A percentile compares a stretch with the other conserved stretches of the same genome.
Evolutionary conservation across 768 basidiomycete species (phyloP).

Genomic region (Lactifluus rugatus): DNA sequence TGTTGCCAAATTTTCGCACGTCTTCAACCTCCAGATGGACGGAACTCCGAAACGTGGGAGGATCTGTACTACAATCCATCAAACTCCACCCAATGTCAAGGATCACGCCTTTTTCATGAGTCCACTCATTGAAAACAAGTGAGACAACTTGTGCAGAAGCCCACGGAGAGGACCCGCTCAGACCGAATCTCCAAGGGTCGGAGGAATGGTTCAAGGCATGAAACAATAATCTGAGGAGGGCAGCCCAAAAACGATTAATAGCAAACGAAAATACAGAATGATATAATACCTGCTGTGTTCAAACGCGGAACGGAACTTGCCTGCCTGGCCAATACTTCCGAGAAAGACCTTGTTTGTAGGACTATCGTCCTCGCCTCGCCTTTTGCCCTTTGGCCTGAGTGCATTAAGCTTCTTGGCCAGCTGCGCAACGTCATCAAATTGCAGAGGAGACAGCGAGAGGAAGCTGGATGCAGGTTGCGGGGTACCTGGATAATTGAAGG

Average conservation of each 20-base stretch:
- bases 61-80: not conserved
- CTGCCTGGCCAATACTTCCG: not conserved
- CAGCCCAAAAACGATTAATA: not conserved
- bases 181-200: slow-evolving; percentile 8
- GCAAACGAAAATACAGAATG: not conserved
- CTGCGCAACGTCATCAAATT: not conserved
- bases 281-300: slow-evolving; percentile 15
- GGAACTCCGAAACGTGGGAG: slow-evolving; percentile 2
- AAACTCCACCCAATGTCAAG: slow-evolving; percentile 18
- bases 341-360: slow-evolving; percentile 13
- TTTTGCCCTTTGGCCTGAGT: slow-evolving; percentile 10
- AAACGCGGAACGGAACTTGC: slow-evolving; percentile 9
- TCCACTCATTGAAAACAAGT: slow-evolving; percentile 16
- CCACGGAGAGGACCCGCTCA: slow-evolving; percentile 5
- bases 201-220: slow-evolving; percentile 6
- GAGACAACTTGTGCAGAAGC: slow-evolving; percentile 3
- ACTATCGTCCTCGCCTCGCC: slow-evolving; percentile 11
- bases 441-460: slow-evolving; percentile 19
- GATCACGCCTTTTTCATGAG: slow-evolving; percentile 9
- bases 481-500: not conserved
- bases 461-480: slow-evolving; percentile 8
- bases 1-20: slow-evolving; percentile 9
- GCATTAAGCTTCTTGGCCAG: slow-evolving; percentile 9
- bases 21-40: slow-evolving; percentile 13
- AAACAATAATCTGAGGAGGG: slow-evolving; percentile 8